A percentile compares a stretch with the other conserved stretches of the same genome.
Conservation (phyloP, 768 basidiomycete species). For the Tylopilus vinaceipallidus region DNA sequence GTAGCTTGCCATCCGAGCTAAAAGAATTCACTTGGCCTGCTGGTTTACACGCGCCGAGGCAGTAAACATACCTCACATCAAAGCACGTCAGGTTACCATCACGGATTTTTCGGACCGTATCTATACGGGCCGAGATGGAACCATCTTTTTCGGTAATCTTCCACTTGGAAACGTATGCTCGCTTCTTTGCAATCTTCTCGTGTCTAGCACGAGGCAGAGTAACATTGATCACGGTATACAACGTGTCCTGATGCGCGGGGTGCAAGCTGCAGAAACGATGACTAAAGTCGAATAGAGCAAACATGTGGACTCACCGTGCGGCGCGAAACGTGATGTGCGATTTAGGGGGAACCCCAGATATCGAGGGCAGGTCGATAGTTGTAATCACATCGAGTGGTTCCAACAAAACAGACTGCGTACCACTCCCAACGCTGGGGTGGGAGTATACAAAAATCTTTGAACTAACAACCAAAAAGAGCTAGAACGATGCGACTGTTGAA, state of each 20-base stretch:
- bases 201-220: constrained; percentile 55
- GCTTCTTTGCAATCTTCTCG: constrained; percentile 52
- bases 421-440: constrained; percentile 38
- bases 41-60: constrained; percentile 1
- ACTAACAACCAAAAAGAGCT: constrained; percentile 71
- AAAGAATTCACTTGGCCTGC: constrained; percentile 4
- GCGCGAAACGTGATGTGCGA: constrained; percentile 57
- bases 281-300: constrained; percentile 4
- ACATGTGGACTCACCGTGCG: constrained; percentile 42
- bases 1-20: constrained; percentile 76
- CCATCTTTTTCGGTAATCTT: constrained; percentile 58
- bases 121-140: constrained; percentile 54
- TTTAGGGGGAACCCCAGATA: constrained; percentile 43
- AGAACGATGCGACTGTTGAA: neutral
- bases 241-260: constrained; percentile 44
- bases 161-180: constrained; percentile 73
- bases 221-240: constrained; percentile 76
- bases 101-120: constrained; percentile 67
- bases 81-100: constrained; percentile 85
- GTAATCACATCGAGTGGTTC: constrained; percentile 42
- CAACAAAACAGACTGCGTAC: constrained; percentile 31
- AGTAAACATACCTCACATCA: constrained; percentile 68
- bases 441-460: constrained; percentile 61
- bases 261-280: constrained; percentile 47
- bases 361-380: constrained; percentile 53